Evolutionary conservation across 495 filamentous ascomycete species (phyloP), one percentile per base, ranked within the genome.

Genomic region (Cercophora samala): DNA sequence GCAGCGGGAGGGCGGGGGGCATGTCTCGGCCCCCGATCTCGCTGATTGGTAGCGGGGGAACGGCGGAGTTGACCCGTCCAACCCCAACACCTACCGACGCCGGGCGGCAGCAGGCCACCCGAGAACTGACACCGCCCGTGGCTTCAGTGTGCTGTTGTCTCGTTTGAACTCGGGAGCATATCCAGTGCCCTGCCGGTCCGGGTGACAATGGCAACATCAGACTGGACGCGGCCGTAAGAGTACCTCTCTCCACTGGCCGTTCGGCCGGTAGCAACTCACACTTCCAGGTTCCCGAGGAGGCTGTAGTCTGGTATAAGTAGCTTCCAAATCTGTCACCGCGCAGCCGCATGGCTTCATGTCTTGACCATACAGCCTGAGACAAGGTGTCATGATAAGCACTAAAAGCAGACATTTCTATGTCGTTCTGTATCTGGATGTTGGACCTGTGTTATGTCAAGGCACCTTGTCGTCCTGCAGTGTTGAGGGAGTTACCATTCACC

Each of bases 1-100:
- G 53, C 53, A 56, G 53, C n/a, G n/a, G 53, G 53, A 56, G 53
- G 53, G 53, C 53, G 53, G 53, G 53, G 53, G n/a, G n/a, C n/a
- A 56, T 56, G n/a, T 56, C 19, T 19, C n/a, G 22, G 53, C 22
- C n/a, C 22, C n/a, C n/a, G 53, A 56, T 19, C 13, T 56, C n/a
- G n/a, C 53, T 19, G n/a, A 56, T 56, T 56, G 53, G 53, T 21
- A 46, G 37, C 37, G 15, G 37, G 37, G 37, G 15, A 13, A 9
- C 37, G 37, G 37, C 37, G 37, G 37, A 18, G 8, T 46, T 46
- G 37, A 17, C 37, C 37, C 37, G 37, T 46, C 37, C 37, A 46
- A 46, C 37, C 37, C 37, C 37, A 46, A 46, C 37, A 46, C 37
- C 37, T 11, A 46, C 37, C 9, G 9, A 11, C 15, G 9, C 37